Evolutionary conservation across 495 filamentous ascomycete species (phyloP).

Genomic region (Friedmanniomyces simplex): DNA sequence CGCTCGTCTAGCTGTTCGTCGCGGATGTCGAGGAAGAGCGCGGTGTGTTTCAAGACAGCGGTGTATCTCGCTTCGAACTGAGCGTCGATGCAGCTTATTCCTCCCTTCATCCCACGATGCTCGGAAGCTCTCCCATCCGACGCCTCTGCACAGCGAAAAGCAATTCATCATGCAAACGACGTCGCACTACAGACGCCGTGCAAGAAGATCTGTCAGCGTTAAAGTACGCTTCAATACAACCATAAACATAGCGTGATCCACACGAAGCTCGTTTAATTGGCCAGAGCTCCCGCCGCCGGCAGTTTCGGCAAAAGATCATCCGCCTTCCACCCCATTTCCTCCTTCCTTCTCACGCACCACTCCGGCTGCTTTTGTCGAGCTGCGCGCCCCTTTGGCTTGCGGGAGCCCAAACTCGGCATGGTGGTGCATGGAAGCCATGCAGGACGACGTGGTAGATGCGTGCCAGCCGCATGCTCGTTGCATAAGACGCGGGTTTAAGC

Average conservation of each 20-base stretch:
- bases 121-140: too few species aligned
- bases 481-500: background rate
- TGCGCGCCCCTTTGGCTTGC: background rate
- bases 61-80: too few species aligned
- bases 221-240: constrained; percentile 4
- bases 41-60: too few species aligned
- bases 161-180: background rate
- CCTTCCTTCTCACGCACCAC: background rate
- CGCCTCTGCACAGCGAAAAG: too few species aligned
- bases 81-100: too few species aligned
- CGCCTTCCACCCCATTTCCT: background rate
- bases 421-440: background rate
- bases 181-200: background rate
- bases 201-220: background rate
- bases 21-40: too few species aligned
- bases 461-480: background rate
- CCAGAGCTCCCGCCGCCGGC: too few species aligned
- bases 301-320: too few species aligned
- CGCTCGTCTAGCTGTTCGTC: too few species aligned
- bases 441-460: background rate
- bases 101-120: too few species aligned
- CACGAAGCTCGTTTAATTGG: background rate
- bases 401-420: background rate
- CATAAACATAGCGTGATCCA: background rate
- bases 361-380: background rate